Base-by-base conservation (phyloP, 2,329 filamentous ascomycete genomes). In the Lasiodiplodia hormozganensis region DNA sequence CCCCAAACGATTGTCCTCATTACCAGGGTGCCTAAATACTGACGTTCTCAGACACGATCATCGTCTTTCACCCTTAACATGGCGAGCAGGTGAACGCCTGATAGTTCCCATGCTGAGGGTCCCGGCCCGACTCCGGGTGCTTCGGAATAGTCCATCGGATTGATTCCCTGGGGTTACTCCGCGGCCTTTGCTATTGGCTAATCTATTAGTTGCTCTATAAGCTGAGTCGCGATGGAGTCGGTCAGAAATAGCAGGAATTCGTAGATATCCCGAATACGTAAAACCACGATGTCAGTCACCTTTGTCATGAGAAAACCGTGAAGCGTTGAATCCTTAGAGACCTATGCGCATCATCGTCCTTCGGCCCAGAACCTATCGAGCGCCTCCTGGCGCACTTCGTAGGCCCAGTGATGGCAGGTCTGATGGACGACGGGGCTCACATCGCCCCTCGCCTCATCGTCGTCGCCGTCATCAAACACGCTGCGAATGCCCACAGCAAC, bases 381-480 rank as follows among this genome's bases (percentile, higher is more conserved):
- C 64, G 81, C 80, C 67, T 83, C 80, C 74, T 86, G 85, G 47
- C 83, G 77, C 3, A 85, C 80, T 73, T 86, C 84, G 74, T 81
- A 86, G 0, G 83, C 85, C 85, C 85, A 87, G 72, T 88, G 85
- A 73, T 85, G 83, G 70, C 85, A 87, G 6, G 85, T 87, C 78
- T 87, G 85, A 76, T 86, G 85, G 73, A 87, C 82, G 1, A 86
- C 85, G 0, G 85, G 85, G 76, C 85, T 86, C 11, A 87, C 84
- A 53, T 85, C 82, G 3, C 67, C 71, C 18, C 28, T 72, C 10
- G 75, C 77, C 11, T 80, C 82, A 18, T 80, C 82, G 11, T 79
- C 78, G 2, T 73, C 77, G 0, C 78, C 79, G 69, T 81, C 79
- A 69, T 85, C 84, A 40, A 81, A 84, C 12, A 87, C 84, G 68